Evolutionary conservation across 495 filamentous ascomycete species (phyloP), one percentile per base, ranked within the genome.

Genomic region (Talaromyces trachyspermus): DNA sequence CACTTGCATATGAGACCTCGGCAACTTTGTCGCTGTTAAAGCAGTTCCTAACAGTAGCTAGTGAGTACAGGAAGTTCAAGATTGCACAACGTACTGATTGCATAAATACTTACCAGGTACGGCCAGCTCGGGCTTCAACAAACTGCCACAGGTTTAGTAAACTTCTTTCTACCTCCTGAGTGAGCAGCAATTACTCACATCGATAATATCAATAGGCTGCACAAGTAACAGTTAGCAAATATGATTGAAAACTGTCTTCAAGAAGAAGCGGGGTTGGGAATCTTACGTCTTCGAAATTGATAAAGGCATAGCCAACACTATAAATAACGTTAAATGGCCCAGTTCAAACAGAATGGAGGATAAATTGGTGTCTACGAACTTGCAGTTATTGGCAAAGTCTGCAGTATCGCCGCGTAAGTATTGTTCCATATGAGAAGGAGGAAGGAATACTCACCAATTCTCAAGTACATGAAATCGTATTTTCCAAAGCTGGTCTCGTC

Each of bases 251-350:
- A 24, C 11, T 24, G 26, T 49, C 40, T 27, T 14, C 3, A 5
- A 43, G 15, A 43, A 33, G 32, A 15, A 43, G 37, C 6, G n/a
- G 43, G 42, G 19, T 11, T 22, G 2, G 18, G n/a, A 12, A 4
- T 70, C 80, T 76, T 56, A 90, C 84, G 61, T 88, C 79, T 37
- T 79, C 78, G 57, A 98, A 95, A 60, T 98, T 96, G 64, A 98
- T 87, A 67, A 98, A 98, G 0, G 89, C 92, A 71, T 98, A 98
- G 48, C 92, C 92, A 48, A 98, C 92, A 64, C 89, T 96, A 51
- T 54, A 52, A 33, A 38, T 45, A 67, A 59, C 71, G 54, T 64
- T 1, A 49, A 45, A 41, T 35, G 26, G 18, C 5, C 10, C 18
- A n/a, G 11, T 9, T 4, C 15, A 38, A 35, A 10, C 12, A 45